phyloP scores from a whole-genome alignment of 1,284 basidiomycete genomes.

The Irpex sp. region DNA sequence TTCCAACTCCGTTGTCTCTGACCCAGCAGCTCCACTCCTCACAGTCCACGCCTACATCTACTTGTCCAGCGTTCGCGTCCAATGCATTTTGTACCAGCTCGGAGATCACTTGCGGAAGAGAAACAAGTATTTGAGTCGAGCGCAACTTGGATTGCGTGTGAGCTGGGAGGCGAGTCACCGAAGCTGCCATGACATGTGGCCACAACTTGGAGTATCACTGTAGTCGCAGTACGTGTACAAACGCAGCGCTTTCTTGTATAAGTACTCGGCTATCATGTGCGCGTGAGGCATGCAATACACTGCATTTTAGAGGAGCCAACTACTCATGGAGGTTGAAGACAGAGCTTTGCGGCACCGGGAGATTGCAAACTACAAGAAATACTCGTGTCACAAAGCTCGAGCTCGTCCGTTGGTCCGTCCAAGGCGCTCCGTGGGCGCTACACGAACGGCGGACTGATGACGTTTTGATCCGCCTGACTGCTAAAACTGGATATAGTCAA shows the following conservation, averaged over 20 bases:
- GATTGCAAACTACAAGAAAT: no score
- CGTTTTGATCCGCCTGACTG: no score
- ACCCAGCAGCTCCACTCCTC: conserved; percentile 86
- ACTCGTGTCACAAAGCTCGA: no score
- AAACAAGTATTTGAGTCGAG: conserved; percentile 86
- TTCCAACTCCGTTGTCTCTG: conserved; percentile 85
- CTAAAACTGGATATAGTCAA: no score
- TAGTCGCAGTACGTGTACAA: not conserved
- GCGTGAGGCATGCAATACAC: no score
- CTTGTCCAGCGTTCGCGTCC: conserved; percentile 69
- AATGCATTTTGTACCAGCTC: conserved; percentile 90
- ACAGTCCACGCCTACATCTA: conserved; percentile 75
- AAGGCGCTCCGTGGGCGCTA: no score
- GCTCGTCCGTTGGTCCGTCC: no score
- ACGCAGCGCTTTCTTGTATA: not conserved
- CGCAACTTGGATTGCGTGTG: conserved; percentile 75
- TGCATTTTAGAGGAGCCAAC: no score
- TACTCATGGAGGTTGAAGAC: no score
- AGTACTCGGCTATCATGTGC: no score
- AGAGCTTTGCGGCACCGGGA: no score
- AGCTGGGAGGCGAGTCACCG: conserved; percentile 47
- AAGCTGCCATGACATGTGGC: not conserved
- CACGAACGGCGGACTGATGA: no score
- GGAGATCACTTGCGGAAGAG: conserved; percentile 80
- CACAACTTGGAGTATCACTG: not conserved